A percentile compares a stretch with the other conserved stretches of the same genome.
Evolutionary conservation across 306 rosid genomes (phyloP).

Genomic region (Cucurbita pepo): DNA sequence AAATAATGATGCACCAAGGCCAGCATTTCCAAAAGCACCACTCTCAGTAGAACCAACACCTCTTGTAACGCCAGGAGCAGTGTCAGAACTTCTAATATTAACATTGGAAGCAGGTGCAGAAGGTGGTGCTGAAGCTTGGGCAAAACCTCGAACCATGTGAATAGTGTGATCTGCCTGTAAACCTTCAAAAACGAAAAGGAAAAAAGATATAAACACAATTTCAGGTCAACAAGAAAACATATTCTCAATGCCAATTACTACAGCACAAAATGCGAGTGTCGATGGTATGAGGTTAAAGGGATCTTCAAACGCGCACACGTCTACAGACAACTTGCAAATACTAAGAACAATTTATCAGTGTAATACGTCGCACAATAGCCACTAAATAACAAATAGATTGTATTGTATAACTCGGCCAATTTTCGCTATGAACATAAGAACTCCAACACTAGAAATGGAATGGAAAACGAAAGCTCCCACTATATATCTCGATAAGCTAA

Average conservation of each 20-base stretch:
- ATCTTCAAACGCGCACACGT: too few relatives aligned
- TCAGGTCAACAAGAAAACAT: not conserved
- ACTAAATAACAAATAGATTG: not conserved
- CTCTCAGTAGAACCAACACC: conserved; percentile 44
- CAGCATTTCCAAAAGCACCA: conserved; percentile 22
- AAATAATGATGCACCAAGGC: conserved; percentile 26
- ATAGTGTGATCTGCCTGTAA: conserved; percentile 41
- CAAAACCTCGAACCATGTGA: conserved; percentile 47
- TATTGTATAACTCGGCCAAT: not conserved
- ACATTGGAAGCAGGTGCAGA: conserved; percentile 14
- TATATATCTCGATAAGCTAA: not conserved
- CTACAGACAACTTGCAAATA: not conserved
- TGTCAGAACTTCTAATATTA: conserved; percentile 13
- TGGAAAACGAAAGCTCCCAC: not conserved
- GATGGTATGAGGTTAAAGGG: not conserved
- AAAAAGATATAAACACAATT: not conserved
- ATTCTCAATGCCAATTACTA: not conserved
- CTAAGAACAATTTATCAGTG: not conserved
- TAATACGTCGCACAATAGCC: not conserved
- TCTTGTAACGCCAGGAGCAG: conserved; percentile 30
- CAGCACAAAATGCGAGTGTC: not conserved
- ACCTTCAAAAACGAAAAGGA: conserved; percentile 16
- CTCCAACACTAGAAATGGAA: not conserved
- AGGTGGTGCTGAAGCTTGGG: conserved; percentile 22
- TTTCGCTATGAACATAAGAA: not conserved